Percentiles rank a stretch among this genome's conserved stretches.
Evolutionary conservation across 1,139 yeast genomes (phyloP).

Genomic region (Debaryomyces sp.): DNA sequence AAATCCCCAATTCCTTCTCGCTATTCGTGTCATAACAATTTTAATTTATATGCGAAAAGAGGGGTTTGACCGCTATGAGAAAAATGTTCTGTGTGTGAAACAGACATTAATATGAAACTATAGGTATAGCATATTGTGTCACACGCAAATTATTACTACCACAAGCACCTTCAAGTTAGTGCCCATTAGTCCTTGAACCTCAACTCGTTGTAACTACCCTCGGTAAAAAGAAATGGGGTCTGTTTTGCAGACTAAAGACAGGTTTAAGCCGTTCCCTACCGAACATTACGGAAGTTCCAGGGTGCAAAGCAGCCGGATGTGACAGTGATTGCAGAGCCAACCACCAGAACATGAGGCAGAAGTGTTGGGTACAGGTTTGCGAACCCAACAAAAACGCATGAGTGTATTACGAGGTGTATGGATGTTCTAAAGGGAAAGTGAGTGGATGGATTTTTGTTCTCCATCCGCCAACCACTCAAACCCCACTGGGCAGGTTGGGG

Average conservation of each 20-base stretch:
- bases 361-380: neutral
- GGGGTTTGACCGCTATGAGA: neutral
- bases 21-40: slow-evolving; percentile 3
- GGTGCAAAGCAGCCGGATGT: neutral
- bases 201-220: neutral
- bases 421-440: neutral
- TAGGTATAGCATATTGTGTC: neutral
- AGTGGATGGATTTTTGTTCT: no score
- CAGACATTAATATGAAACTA: neutral
- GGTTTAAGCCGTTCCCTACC: neutral
- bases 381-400: neutral
- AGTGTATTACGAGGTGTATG: neutral
- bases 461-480: no score
- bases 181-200: neutral
- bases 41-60: slow-evolving; percentile 4
- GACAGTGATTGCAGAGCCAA: neutral
- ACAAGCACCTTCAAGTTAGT: neutral
- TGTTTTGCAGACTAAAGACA: neutral
- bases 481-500: neutral
- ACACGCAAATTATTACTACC: neutral
- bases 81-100: neutral
- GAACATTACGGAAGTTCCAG: neutral
- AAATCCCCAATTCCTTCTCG: slow-evolving; percentile 1
- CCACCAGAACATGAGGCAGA: neutral
- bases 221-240: neutral